Percentiles rank a stretch among this genome's conserved stretches.
Evolutionary conservation across 768 basidiomycete genomes (phyloP).

Genomic region (Hortiboletus flavorubellus): DNA sequence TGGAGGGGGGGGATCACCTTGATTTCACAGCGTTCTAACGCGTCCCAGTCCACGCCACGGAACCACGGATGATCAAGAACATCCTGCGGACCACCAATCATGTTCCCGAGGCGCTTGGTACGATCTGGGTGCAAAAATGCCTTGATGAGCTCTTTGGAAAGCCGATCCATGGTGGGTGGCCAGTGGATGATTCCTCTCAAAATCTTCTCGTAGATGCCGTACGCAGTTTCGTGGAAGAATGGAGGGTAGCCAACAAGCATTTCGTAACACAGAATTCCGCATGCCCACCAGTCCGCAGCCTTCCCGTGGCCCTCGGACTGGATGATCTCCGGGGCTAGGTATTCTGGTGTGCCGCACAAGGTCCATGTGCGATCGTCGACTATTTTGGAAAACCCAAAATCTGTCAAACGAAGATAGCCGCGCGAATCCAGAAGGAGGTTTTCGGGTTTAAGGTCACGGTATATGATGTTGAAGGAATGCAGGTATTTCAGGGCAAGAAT

Average conservation of each 20-base stretch:
- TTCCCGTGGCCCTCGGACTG: conserved; percentile 97
- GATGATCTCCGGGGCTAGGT: conserved; percentile 97
- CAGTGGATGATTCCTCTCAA: conserved; percentile 83
- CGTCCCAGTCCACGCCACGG: conserved; percentile 90
- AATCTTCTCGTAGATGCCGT: conserved; percentile 98
- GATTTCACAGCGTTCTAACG: conserved; percentile 82
- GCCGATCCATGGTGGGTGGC: conserved; percentile 86
- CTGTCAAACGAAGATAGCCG: conserved; percentile 92
- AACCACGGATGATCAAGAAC: conserved; percentile 94
- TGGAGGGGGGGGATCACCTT: conserved; percentile 48
- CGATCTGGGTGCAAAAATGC: conserved; percentile 91
- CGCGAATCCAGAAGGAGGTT: conserved; percentile 93
- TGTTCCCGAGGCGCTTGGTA: conserved; percentile 87
- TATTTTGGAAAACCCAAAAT: conserved; percentile 98
- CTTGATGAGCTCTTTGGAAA: conserved; percentile 85
- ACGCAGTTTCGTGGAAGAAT: conserved; percentile 97
- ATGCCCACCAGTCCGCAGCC: conserved; percentile 99
- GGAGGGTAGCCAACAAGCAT: conserved; percentile 99
- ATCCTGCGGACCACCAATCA: conserved; percentile 89
- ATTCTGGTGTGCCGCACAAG: conserved; percentile 93
- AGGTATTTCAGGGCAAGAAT: conserved; percentile 93
- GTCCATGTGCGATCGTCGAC: conserved; percentile 99
- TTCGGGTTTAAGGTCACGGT: conserved; percentile 98
- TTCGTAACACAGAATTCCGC: conserved; percentile 95
- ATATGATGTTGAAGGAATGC: conserved; percentile 96